phyloP scores from a whole-genome alignment of 1,139 yeast species.

The Pichia sp. region DNA sequence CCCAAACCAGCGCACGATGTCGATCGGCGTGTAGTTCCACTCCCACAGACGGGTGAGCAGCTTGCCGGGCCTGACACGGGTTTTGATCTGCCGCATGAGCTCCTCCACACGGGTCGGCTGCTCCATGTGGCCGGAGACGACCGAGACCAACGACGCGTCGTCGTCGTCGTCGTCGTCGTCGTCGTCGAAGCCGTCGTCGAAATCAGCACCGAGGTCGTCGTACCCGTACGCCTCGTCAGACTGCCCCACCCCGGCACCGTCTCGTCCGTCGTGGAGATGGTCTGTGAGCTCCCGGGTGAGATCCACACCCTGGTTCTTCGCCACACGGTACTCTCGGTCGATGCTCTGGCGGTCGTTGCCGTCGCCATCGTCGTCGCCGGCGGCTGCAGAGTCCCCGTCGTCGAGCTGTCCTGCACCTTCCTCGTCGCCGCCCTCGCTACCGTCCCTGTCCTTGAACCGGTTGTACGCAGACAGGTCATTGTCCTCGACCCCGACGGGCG shows the following conservation, averaged over 20 bases:
- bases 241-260: background rate
- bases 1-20: constrained; percentile 42
- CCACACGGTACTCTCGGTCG: constrained; percentile 18
- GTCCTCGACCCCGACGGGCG: constrained; percentile 88
- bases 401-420: constrained; percentile 4
- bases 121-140: constrained; percentile 9
- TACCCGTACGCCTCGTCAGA: no score
- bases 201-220: no score
- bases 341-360: constrained; percentile 9
- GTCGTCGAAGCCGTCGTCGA: no score
- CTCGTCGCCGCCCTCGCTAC: constrained; percentile 30
- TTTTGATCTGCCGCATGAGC: constrained; percentile 16
- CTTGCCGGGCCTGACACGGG: constrained; percentile 37
- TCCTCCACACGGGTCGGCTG: constrained; percentile 15
- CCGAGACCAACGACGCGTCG: constrained; percentile 16
- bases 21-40: constrained; percentile 42
- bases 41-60: constrained; percentile 40
- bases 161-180: constrained; percentile 8
- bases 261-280: constrained; percentile 16
- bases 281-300: constrained; percentile 26
- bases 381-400: no score
- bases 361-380: constrained; percentile 1
- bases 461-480: constrained; percentile 36
- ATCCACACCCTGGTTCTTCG: constrained; percentile 25
- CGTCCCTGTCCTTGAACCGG: constrained; percentile 42